Base-by-base conservation (phyloP, 1,139 yeast species). In the Yamadazyma atlantica region DNA sequence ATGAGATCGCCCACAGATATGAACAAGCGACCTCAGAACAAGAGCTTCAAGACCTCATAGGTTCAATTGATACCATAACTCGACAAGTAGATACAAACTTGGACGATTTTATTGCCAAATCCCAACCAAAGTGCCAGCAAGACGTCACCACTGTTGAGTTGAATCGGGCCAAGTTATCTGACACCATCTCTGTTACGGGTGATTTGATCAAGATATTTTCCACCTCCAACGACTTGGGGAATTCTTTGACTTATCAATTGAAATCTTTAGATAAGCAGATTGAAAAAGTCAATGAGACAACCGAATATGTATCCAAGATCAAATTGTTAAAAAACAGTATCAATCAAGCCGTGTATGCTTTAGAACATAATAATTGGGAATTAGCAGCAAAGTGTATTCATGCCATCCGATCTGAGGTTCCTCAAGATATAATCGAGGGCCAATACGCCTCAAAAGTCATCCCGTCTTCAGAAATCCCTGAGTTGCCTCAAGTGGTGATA, bases 391-490 rank as follows among this genome's bases (percentile, higher is more conserved):
- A 65, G 38, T 76, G 86, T 32, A 80, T 88, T 9, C 55, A 69
- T 41, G 60, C 64, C 15, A 68, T 73, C 19, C 80, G 80, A 8
- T 64, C 76, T 16, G 52, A 66, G 19, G 61, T 86, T 23, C 87
- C 95, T 0, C 47, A 58, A 0, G 69, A 66, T 2, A 56, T 85
- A 16, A 66, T 74, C 9, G 49, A 60, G 10, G 90, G 96, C n/a
- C 68, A 75, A 40, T 89, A 83, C 59, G 92, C 96, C 2, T 75
- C 82, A 35, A 80, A 75, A 33, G 87, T 86, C 52, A 92, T 92
- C n/a, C 98, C 99, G 0, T 81, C 95, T 0, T 72, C 86, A 7
- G 95, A 87, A 38, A 73, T 89, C n/a, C 96, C 97, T 0, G 95
- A 87, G 39, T 66, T 75, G 37, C 97, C 98, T 0, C 58, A 62